phyloP scores from a whole-genome alignment of 2,329 filamentous ascomycete genomes.

The Xylaria sp. region DNA sequence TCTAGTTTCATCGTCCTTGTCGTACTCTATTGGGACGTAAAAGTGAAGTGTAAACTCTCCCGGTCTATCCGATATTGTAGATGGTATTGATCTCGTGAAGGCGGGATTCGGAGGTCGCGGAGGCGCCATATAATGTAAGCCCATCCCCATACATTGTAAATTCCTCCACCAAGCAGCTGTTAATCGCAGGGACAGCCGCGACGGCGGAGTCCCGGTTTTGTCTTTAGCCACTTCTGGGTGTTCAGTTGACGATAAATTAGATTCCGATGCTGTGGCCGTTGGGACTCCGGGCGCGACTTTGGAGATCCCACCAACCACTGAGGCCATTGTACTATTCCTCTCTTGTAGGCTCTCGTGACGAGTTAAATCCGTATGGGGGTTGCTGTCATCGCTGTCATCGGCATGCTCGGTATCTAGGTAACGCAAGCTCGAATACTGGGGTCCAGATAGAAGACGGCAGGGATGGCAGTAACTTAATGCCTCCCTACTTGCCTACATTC shows the following conservation, averaged over 20 bases:
- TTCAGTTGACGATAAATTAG: conserved; percentile 34
- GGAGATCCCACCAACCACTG: conserved; percentile 33
- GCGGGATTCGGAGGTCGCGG: conserved; percentile 69
- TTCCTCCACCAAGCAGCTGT: conserved; percentile 74
- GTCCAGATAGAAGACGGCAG: not conserved
- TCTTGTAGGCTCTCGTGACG: not conserved
- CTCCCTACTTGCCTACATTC: not conserved
- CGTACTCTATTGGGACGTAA: conserved; percentile 56
- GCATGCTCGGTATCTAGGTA: not conserved
- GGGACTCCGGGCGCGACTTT: conserved; percentile 15
- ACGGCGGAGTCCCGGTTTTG: conserved; percentile 49
- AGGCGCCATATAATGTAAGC: conserved; percentile 70
- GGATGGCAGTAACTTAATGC: not conserved
- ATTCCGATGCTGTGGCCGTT: conserved; percentile 11
- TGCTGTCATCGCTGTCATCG: not conserved
- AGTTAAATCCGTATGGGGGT: not conserved
- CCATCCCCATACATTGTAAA: conserved; percentile 76
- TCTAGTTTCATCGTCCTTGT: conserved; percentile 42
- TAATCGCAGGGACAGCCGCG: conserved; percentile 69
- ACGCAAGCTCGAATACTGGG: not conserved
- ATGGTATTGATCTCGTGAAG: conserved; percentile 67
- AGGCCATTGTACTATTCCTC: conserved; percentile 35
- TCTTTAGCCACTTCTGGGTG: conserved; percentile 43
- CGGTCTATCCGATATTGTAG: conserved; percentile 51
- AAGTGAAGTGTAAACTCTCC: conserved; percentile 56